Evolutionary conservation across 2,329 filamentous ascomycete genomes (phyloP), one percentile per base, ranked within the genome.

Genomic region (Aspergillus ochraceus): DNA sequence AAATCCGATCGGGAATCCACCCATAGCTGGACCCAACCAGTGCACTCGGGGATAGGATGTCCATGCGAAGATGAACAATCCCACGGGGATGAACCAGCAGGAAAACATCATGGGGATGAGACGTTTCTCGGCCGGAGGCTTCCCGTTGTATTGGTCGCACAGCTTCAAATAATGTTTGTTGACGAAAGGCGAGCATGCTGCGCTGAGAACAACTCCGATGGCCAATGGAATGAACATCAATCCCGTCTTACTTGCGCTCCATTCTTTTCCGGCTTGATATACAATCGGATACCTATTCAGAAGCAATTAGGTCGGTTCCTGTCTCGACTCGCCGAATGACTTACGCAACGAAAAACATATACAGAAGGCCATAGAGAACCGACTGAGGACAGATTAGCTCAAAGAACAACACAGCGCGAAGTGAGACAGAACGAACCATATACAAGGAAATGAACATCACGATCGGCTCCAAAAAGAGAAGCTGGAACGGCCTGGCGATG

Each of bases 1-100:
- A 49, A 74, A 73, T 4, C 72, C 73, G 45, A 76, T 72, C 2
- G 70, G 65, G 2, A 63, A 70, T 10, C 59, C 64, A 8, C 62
- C 70, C 26, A 69, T 63, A 36, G 72, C 70, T 49, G 64, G 64
- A 6, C 64, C 68, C 47, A 71, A 65, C 69, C 69, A 72, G 58
- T 72, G 69, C 49, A 71, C 64, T 6, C 61, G 66, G 68, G 66
- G 74, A 59, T 73, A 79, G 51, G 81, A 80, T 0, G 83, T 83
- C 83, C 83, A 85, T 0, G 82, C 83, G 53, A 84, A 81, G 81
- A 81, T 83, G 68, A 85, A 83, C 2, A 84, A 74, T 12, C 81
- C 79, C 54, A 84, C 71, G 0, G 84, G 84, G 53, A 86, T 74
- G 17, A 71, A 69, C 29, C 81, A 75, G 61, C 74, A 75, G 20